Conservation (phyloP, 306 rosid genomes). For the Hippophae gyantsensis region DNA sequence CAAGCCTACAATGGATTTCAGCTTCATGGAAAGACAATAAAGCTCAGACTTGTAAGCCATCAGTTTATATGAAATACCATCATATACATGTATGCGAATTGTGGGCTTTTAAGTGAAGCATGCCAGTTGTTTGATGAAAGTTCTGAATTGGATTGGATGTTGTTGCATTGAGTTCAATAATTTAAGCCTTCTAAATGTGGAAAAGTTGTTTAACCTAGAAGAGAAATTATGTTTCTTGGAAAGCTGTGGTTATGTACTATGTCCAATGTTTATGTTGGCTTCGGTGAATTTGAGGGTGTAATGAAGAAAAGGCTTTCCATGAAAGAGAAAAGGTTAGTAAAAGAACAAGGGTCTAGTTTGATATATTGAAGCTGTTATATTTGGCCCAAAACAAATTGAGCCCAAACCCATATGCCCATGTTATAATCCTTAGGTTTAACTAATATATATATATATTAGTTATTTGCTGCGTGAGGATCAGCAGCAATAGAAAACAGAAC, state of each 20-base stretch:
- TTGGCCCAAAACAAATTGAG: no score
- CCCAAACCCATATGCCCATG: no score
- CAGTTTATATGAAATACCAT: slow-evolving; percentile 49
- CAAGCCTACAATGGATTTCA: slow-evolving; percentile 53
- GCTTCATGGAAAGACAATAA: slow-evolving; percentile 71
- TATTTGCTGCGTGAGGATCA: no score
- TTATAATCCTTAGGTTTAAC: no score
- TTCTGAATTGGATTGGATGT: slow-evolving; percentile 31
- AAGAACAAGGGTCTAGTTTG: slow-evolving; percentile 81
- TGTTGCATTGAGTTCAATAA: slow-evolving; percentile 76
- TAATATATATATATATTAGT: no score
- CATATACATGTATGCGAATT: slow-evolving; percentile 52
- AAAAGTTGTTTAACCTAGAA: slow-evolving; percentile 49
- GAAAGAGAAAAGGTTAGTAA: slow-evolving; percentile 45
- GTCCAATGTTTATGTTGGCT: slow-evolving; percentile 40
- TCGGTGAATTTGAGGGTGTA: slow-evolving; percentile 46
- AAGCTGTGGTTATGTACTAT: slow-evolving; percentile 38
- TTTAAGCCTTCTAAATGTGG: slow-evolving; percentile 69
- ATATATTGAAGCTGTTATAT: slow-evolving; percentile 56
- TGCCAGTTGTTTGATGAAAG: slow-evolving; percentile 37
- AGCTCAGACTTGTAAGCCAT: slow-evolving; percentile 47
- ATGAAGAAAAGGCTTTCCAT: slow-evolving; percentile 48
- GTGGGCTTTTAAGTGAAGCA: slow-evolving; percentile 61
- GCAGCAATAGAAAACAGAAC: no score
- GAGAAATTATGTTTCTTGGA: slow-evolving; percentile 64